Conservation (phyloP, 2,329 filamentous ascomycete species). For the Fusarium phyllophilum region DNA sequence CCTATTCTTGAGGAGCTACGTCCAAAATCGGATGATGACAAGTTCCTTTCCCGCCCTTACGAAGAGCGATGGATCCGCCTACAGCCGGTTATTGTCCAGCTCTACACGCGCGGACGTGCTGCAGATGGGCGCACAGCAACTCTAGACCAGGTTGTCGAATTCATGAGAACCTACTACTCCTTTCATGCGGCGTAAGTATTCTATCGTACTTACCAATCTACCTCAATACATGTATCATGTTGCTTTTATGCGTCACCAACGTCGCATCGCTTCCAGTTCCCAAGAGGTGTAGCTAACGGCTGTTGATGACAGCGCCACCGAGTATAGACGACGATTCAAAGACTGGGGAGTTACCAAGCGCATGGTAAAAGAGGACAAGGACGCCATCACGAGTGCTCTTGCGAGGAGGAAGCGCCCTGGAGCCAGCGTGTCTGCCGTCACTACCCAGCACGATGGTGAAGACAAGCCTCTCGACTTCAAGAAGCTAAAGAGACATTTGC, state of each 20-base stretch:
- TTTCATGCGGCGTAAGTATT: background rate
- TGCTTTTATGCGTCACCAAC: fast-evolving
- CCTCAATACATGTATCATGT: fast-evolving
- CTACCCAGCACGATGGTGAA: background rate
- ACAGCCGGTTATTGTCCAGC: background rate
- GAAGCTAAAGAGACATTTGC: background rate
- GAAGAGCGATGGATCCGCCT: background rate
- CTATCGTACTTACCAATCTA: fast-evolving
- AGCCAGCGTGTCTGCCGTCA: background rate
- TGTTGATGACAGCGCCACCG: fast-evolving
- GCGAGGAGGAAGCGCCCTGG: background rate
- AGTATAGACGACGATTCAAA: background rate
- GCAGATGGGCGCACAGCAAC: background rate
- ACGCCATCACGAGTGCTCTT: fast-evolving
- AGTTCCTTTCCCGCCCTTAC: background rate
- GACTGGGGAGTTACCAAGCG: background rate
- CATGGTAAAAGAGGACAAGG: background rate
- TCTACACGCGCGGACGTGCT: background rate
- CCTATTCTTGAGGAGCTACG: fast-evolving
- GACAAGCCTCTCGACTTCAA: fast-evolving
- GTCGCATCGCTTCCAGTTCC: fast-evolving
- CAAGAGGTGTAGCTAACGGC: fast-evolving
- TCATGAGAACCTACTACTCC: background rate
- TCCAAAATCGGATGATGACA: fast-evolving
- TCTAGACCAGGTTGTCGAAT: background rate